Percentiles rank a stretch among this genome's conserved stretches.
phyloP scores from a whole-genome alignment of 169 alveolate species.

The Miamiensis avidus region DNA sequence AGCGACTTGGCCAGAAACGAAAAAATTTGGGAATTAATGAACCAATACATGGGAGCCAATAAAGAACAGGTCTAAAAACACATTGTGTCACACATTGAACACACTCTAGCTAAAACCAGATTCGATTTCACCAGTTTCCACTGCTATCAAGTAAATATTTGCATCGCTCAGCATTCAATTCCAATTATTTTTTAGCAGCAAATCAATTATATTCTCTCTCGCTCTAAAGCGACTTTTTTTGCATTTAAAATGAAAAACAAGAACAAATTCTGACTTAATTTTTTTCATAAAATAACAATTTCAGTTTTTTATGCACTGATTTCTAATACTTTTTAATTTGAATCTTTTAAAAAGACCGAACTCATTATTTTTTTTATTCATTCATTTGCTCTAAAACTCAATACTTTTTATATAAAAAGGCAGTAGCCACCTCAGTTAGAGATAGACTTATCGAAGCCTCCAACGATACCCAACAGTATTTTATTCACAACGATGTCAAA shows the following conservation, averaged over 20 bases:
- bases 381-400: too few relatives aligned
- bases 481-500: slow-evolving; percentile 87
- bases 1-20: slow-evolving; percentile 54
- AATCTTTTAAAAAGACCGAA: too few relatives aligned
- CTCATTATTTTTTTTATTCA: too few relatives aligned
- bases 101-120: slow-evolving; percentile 93
- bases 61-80: slow-evolving; percentile 28
- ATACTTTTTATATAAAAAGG: background rate
- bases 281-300: too few relatives aligned
- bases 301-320: too few relatives aligned
- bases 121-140: slow-evolving; percentile 76
- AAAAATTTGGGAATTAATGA: slow-evolving; percentile 54
- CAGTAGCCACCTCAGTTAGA: slow-evolving; percentile 58
- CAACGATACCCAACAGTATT: slow-evolving; percentile 92
- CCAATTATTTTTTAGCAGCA: background rate
- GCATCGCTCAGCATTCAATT: slow-evolving; percentile 12
- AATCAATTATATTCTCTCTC: too few relatives aligned
- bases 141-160: slow-evolving; percentile 45
- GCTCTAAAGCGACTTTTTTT: too few relatives aligned
- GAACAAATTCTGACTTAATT: too few relatives aligned
- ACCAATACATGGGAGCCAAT: slow-evolving; percentile 7
- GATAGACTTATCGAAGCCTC: slow-evolving; percentile 94
- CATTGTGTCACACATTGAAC: slow-evolving; percentile 84
- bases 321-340: too few relatives aligned
- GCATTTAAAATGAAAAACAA: too few relatives aligned